Conservation (phyloP, 78 protist genomes). For the Diacronema lutheri region DNA sequence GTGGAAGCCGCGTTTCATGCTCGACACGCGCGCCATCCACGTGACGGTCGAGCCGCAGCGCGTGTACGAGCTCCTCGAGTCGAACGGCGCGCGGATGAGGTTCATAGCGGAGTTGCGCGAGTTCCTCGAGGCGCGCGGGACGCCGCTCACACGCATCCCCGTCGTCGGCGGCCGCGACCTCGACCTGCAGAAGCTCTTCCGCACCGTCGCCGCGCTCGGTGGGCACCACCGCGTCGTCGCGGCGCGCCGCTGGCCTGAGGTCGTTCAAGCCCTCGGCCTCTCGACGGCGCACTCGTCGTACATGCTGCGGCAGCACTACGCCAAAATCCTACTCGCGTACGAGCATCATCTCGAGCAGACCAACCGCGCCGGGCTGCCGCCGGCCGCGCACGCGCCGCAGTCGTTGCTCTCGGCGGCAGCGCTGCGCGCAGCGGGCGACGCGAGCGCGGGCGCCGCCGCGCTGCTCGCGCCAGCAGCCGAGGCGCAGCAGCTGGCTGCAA, state of each 20-base stretch:
- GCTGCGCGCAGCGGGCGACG: too few species aligned
- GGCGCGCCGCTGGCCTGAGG: conserved; percentile 7
- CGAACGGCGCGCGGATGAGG: background rate
- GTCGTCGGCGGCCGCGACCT: background rate
- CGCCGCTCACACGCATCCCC: conserved; percentile 1
- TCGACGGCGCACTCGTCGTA: background rate
- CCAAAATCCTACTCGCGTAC: background rate
- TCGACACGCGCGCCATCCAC: conserved; percentile 3
- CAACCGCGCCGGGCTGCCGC: too few species aligned
- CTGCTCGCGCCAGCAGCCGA: too few species aligned
- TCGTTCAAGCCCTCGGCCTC: conserved; percentile 2
- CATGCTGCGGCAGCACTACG: conserved; percentile 4
- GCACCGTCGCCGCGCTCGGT: background rate
- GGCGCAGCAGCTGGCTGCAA: too few species aligned
- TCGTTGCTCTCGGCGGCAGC: too few species aligned
- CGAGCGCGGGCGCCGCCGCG: too few species aligned
- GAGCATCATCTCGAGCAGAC: background rate
- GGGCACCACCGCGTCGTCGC: background rate
- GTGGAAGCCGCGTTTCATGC: conserved; percentile 36
- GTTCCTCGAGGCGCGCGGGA: conserved; percentile 9
- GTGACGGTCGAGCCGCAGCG: conserved; percentile 1
- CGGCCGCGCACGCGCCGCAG: too few species aligned
- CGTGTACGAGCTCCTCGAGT: background rate
- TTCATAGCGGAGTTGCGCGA: background rate
- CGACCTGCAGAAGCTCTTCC: conserved; percentile 29